Evolutionary conservation across 2,329 filamentous ascomycete species (phyloP), one percentile per base, ranked within the genome.

Genomic region (Eutypa lata): DNA sequence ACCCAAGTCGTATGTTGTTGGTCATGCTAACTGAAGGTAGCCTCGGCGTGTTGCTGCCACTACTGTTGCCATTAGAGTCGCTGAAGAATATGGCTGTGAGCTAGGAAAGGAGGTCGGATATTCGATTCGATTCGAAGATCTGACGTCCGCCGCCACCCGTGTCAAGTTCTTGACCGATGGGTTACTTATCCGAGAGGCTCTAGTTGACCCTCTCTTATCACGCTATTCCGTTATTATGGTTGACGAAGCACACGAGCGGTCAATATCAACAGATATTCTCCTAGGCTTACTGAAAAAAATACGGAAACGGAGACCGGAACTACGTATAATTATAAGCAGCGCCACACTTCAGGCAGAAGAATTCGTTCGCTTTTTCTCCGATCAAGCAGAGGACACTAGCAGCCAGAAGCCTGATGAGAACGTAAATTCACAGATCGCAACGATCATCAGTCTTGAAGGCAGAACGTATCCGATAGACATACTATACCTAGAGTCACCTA

Each of bases 131-230:
- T 88, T 99, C 65, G 93, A 99, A 68, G 93, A 97, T 78, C 83
- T 90, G 58, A 96, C 92, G 5, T 96, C 91, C 19, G 80, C 87
- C 18, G 79, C 83, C 33, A 99, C 94, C 1, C 84, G 84, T 49
- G 93, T 99, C 74, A 97, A 99, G 68, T 97, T 97, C 66, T 75
- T 97, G 57, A 99, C 93, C 0, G 94, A 99, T 73, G 93, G 93
- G 0, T 78, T 99, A 47, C 80, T 99, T 31, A 84, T 99, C 50
- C 80, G 93, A 63, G 94, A 99, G 72, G 94, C 93, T 26, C 80
- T 99, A 4, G 90, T 97, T 3, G 94, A 99, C 70, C 94, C 94
- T 13, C 74, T 97, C 3, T 74, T 99, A 35, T 94, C 90, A 19
- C 83, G 91, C 11, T 99, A 99, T 68, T 95, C 91, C 0, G 88